Base-by-base conservation (phyloP, 352 stramenopile genomes). In the Phytophthora niederhauseri region DNA sequence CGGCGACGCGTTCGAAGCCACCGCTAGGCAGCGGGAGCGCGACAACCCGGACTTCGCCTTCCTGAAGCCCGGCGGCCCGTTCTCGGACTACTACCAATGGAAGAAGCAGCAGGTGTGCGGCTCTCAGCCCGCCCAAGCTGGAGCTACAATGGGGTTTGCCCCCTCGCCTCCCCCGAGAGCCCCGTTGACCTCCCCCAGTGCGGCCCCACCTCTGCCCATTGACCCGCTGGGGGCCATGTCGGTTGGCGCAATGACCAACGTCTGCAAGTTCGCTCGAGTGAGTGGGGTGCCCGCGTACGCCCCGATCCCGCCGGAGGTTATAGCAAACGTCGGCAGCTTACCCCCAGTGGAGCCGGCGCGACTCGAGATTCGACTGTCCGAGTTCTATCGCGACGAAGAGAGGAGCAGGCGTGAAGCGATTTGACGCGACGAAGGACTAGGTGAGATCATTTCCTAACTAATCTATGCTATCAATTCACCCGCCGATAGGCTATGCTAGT, bases 21-120 rank as follows among this genome's bases (percentile, higher is more conserved):
- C 80, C 2, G 76, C 70, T 26, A 59, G 59, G 19, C 31, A 81
- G 53, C 70, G 81, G 19, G 83, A 91, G 72, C 68, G 62, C 6
- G 57, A 78, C 12, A 91, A 90, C 58, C 80, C 83, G 3, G 68
- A 84, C 15, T 91, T 91, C 28, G 77, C 70, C 11, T 91, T 91
- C 57, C 61, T 91, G 11, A 65, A 22, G 9, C 67, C 76, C 9
- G 72, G 70, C 2, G 81, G 66, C 8, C 76, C 71, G 45, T 87
- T 75, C 57, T 70, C 81, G 38, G 77, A 87, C 62, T 89, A 87
- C 31, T 91, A 80, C 24, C 48, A 80, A 46, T 82, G 75, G 77
- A 80, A 77, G 28, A 91, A 87, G 59, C 54, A 67, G 48, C 79
- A 87, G 55, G 15, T 68, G 34, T 68, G 61, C 34, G 50, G n/a